A percentile compares a stretch with the other conserved stretches of the same genome.
These are phyloP conservation scores for Exophiala bonariae DNA, from an alignment of 2,329 filamentous ascomycete genomes.

Conservation along the genomic window DNA sequence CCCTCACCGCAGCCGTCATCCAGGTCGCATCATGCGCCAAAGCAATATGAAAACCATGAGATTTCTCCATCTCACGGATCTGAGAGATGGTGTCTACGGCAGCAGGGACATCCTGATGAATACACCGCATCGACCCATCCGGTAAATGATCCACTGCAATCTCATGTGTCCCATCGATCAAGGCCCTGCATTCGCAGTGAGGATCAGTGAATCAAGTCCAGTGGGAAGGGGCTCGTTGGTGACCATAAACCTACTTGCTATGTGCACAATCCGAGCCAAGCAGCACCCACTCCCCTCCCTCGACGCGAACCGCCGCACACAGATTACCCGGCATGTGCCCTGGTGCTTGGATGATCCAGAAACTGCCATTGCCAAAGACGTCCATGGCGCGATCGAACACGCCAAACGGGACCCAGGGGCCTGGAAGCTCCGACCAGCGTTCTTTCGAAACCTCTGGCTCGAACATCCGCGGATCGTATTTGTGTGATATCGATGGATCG, in stretches of 20 bases:
- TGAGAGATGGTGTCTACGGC: neutral
- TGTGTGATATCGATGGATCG: neutral
- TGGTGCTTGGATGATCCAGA: conserved; percentile 39
- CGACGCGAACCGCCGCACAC: conserved; percentile 32
- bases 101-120: neutral
- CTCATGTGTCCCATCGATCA: neutral
- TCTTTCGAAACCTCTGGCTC: neutral
- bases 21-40: conserved; percentile 6
- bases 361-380: conserved; percentile 40
- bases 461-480: conserved; percentile 3
- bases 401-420: conserved; percentile 34
- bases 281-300: neutral
- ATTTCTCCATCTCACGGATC: neutral
- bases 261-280: conserved; percentile 2
- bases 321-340: conserved; percentile 43
- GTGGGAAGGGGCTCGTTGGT: no score
- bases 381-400: conserved; percentile 37
- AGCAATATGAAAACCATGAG: neutral
- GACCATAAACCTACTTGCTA: no score
- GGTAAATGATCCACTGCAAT: neutral
- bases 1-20: neutral
- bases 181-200: neutral
- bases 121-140: neutral
- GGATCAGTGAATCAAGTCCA: neutral
- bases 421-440: conserved; percentile 1